Base-by-base conservation (phyloP, 139 green algal genomes). In the Monoraphidium neglectum region DNA sequence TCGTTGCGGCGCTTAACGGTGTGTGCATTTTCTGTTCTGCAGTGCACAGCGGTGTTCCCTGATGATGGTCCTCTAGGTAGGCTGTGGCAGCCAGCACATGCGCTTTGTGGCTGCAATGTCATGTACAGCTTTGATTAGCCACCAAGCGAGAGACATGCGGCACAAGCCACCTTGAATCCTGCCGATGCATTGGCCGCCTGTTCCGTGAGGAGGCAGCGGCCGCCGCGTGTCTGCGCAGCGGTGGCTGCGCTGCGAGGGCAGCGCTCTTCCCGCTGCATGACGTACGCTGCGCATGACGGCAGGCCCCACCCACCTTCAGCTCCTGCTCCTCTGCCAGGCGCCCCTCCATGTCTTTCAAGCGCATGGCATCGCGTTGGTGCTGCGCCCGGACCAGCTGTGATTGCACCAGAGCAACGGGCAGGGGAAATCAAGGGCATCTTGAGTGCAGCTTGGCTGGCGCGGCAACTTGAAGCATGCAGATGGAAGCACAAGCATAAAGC, bases 121-220 rank as follows among this genome's bases (percentile, higher is more conserved):
- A n/a, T n/a, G n/a, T n/a, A n/a, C n/a, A n/a, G n/a, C n/a, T n/a
- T n/a, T n/a, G n/a, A n/a, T n/a, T n/a, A n/a, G n/a, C n/a, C n/a
- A n/a, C n/a, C n/a, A n/a, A n/a, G n/a, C n/a, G n/a, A n/a, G n/a
- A n/a, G n/a, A 37, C 24, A 37, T 26, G 60, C 43, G 16, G 43
- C 12, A 26, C 51, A 37, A 23, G 62, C 28, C 68, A 67, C 76
- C 72, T 83, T 64, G 62, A 46, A 23, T 33, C 51, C 73, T 57
- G 63, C 47, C 61, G 70, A 61, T 67, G 71, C 46, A 53, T 59
- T 79, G 77, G 75, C 47, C 62, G 75, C 75, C 71, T 30, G 53
- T 51, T 75, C 51, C 66, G 71, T 79, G 4, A 77, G 26, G 26
- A 53, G 54, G 23, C 71, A 30, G 5, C 32, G 18, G 51, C 68